These are phyloP conservation scores for Citrus sp. DNA, from an alignment of 345 rosid species.

Conservation along the genomic window DNA sequence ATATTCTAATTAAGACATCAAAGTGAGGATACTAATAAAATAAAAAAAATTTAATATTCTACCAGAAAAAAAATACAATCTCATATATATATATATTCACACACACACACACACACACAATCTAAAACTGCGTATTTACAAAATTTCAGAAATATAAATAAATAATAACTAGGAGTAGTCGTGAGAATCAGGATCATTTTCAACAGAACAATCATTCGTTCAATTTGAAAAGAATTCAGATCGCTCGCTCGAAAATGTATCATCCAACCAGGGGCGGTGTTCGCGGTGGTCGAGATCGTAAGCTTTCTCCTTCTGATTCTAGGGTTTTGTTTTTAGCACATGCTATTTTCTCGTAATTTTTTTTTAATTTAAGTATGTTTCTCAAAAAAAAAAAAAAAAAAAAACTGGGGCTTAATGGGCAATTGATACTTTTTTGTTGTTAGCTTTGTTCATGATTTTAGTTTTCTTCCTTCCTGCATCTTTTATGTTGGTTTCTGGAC, in stretches of 20 bases:
- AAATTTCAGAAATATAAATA: neutral
- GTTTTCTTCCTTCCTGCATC: neutral
- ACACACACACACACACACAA: no score
- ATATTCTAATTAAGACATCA: no score
- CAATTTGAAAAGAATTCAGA: neutral
- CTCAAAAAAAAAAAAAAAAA: neutral
- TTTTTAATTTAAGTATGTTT: neutral
- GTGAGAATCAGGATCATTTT: neutral
- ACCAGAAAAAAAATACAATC: no score
- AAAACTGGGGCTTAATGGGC: no score
- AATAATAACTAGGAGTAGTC: neutral
- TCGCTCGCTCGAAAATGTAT: conserved; percentile 50
- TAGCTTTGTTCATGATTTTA: neutral
- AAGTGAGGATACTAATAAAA: no score
- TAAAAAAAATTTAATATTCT: no score
- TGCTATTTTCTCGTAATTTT: neutral
- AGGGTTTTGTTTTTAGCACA: neutral
- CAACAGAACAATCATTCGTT: neutral
- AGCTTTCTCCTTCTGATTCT: conserved; percentile 17
- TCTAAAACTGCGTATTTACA: no score
- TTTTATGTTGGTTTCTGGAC: neutral
- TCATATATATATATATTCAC: no score
- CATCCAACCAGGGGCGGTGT: conserved; percentile 99
- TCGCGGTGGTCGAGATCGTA: conserved; percentile 99
- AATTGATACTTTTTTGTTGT: neutral